phyloP scores from a whole-genome alignment of 2,329 filamentous ascomycete species.

The Monosporascus ibericus region DNA sequence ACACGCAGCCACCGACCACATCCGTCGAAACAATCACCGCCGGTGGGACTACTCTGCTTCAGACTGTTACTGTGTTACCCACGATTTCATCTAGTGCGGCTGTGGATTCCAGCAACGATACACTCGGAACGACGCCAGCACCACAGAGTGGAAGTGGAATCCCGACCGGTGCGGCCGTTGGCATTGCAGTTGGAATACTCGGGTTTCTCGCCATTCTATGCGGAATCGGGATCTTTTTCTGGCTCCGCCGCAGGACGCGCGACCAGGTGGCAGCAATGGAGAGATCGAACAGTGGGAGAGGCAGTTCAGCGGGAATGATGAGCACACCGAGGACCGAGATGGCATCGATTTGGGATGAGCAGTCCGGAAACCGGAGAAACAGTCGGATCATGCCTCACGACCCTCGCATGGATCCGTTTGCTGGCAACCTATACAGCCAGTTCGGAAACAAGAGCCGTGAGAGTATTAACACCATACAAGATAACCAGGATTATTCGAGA shows the following conservation, averaged over 20 bases:
- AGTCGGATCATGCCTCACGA: conserved; percentile 54
- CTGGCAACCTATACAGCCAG: conserved; percentile 48
- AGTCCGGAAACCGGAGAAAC: conserved; percentile 41
- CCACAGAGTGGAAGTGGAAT: conserved; percentile 11
- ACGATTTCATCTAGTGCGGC: conserved; percentile 25
- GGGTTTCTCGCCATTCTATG: conserved; percentile 17
- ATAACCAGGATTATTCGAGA: conserved; percentile 61
- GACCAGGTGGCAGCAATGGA: conserved; percentile 37
- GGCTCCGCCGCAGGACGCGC: conserved; percentile 39
- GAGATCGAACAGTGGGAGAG: conserved; percentile 40
- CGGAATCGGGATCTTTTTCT: conserved; percentile 33
- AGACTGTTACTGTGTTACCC: conserved; percentile 49
- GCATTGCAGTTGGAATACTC: conserved; percentile 24
- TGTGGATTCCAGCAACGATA: conserved; percentile 4
- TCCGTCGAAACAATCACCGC: conserved; percentile 49
- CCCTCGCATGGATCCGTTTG: conserved; percentile 57
- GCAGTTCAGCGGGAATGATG: conserved; percentile 45
- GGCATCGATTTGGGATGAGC: conserved; percentile 32
- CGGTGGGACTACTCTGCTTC: conserved; percentile 38
- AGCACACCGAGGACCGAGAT: conserved; percentile 39
- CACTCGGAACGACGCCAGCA: conserved; percentile 4
- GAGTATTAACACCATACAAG: conserved; percentile 56
- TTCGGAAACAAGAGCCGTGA: conserved; percentile 53
- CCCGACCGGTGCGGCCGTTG: conserved; percentile 21
- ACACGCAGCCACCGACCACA: conserved; percentile 11